Percentiles rank a stretch among this genome's conserved stretches.
Conservation (phyloP, 768 basidiomycete genomes). For the Trichaptum fuscoviolaceum region DNA sequence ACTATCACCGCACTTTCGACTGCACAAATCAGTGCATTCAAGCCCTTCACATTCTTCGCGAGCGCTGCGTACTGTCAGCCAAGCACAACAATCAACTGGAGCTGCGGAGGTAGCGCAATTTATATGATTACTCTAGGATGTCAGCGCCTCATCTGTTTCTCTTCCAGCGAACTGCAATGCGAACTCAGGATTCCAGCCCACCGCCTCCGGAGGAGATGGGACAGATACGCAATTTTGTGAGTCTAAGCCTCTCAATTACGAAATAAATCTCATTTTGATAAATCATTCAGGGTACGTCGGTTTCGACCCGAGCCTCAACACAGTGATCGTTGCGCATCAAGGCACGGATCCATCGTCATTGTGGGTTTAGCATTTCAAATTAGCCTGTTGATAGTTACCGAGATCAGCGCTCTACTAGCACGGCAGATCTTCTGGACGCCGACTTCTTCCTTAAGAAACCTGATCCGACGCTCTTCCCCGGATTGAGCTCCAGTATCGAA, state of each 20-base stretch:
- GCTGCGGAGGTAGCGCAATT: slow-evolving; percentile 41
- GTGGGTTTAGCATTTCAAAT: slow-evolving; percentile 7
- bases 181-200: slow-evolving; percentile 39
- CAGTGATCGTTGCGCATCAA: slow-evolving; percentile 17
- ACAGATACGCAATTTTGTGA: slow-evolving; percentile 35
- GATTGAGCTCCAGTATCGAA: slow-evolving; percentile 31
- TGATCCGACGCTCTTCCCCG: slow-evolving; percentile 38
- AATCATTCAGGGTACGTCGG: slow-evolving; percentile 8
- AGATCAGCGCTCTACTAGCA: slow-evolving; percentile 18
- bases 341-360: slow-evolving; percentile 19
- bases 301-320: slow-evolving; percentile 8
- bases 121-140: not conserved
- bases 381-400: not conserved
- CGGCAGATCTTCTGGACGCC: slow-evolving; percentile 34
- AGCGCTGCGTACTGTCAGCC: slow-evolving; percentile 46
- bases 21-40: slow-evolving; percentile 37
- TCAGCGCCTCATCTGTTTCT: slow-evolving; percentile 4
- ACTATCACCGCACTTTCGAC: slow-evolving; percentile 34
- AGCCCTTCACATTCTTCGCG: slow-evolving; percentile 46
- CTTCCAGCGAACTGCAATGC: slow-evolving; percentile 38
- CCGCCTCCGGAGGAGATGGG: slow-evolving; percentile 43
- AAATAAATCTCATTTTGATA: not conserved
- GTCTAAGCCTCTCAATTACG: slow-evolving; percentile 5
- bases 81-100: slow-evolving; percentile 39
- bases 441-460: slow-evolving; percentile 28